Conservation (phyloP, 176 grass and related monocot genomes). For the Puya raimondii region DNA sequence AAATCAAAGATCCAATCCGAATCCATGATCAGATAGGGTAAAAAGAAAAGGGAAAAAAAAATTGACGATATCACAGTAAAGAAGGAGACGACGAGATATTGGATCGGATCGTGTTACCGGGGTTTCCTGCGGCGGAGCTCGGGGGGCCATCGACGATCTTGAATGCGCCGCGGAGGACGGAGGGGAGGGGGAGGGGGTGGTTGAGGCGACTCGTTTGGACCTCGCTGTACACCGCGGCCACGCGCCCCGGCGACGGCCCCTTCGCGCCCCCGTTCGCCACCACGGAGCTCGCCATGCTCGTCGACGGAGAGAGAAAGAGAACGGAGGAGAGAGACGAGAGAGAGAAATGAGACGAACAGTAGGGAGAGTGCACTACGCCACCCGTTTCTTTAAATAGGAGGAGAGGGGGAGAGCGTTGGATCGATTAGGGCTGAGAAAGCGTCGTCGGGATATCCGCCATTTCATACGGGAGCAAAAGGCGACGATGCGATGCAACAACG, state of each 20-base stretch:
- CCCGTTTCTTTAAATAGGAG: neutral
- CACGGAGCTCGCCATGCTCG: constrained; percentile 28
- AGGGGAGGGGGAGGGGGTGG: constrained; percentile 72
- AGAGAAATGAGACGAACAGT: neutral
- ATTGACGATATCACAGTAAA: constrained; percentile 9
- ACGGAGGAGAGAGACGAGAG: neutral
- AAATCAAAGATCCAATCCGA: neutral
- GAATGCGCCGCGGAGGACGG: constrained; percentile 50
- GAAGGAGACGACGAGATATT: neutral
- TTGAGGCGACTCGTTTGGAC: constrained; percentile 81
- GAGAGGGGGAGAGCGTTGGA: neutral
- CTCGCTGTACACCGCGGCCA: constrained; percentile 82
- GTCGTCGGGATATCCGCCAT: neutral
- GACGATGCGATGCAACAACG: neutral
- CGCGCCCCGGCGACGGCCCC: constrained; percentile 33
- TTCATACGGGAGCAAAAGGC: neutral
- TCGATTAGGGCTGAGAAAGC: neutral
- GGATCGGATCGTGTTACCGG: constrained; percentile 20
- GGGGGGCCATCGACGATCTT: constrained; percentile 51
- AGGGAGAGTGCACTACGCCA: too few relatives aligned
- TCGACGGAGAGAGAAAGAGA: neutral
- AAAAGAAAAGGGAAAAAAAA: neutral
- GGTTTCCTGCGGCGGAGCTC: constrained; percentile 66
- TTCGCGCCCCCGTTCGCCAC: constrained; percentile 42
- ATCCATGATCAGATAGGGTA: constrained; percentile 12